Evolutionary conservation across 1,284 basidiomycete species (phyloP), one percentile per base, ranked within the genome.

Genomic region (Cutaneotrichosporon cavernicola): DNA sequence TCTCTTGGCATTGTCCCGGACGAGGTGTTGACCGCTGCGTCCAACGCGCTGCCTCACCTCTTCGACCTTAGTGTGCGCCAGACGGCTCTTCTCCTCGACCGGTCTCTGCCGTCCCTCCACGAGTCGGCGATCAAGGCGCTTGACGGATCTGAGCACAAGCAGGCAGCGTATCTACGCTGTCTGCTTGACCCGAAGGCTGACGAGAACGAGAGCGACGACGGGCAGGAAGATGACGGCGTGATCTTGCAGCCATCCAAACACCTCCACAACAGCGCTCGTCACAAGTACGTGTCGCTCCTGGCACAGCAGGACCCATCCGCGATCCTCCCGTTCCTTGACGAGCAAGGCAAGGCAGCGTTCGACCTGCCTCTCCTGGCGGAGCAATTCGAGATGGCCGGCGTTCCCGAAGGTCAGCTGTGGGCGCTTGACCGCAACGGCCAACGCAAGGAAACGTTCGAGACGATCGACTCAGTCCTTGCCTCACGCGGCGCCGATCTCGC

Each of bases 371-470:
- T 85, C 11, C 83, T 90, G 5, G 80, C 87, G 1, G 80, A 81
- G 9, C 84, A 86, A 5, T 94, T 90, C 72, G 89, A 94, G 76
- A 79, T 83, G 7, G 83, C 84, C 32, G 82, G 83, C 40, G 86
- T 88, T 7, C 89, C 86, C 70, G 88, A 92, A 65, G 91, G 89
- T 3, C 87, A 90, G 26, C 81, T 98, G 2, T 98, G 95, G 95
- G 85, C 88, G 1, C 80, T 89, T 57, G 86, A 93, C 72, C 84
- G 85, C 66, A 82, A 82, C 30, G 90, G 89, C 0, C 82, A 86
- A 57, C 85, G 89, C 2, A 81, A 82, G 40, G 84, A 84, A 32
- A 90, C 92, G 5, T 84, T 97, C 36, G 76, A 81, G 46, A 90
- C 88, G 67, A 85, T 88, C 0, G 87, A 88, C 47, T 73, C 73